Evolutionary conservation across 1,139 yeast genomes (phyloP), one percentile per base, ranked within the genome.

Genomic region (Candida dubliniensis): DNA sequence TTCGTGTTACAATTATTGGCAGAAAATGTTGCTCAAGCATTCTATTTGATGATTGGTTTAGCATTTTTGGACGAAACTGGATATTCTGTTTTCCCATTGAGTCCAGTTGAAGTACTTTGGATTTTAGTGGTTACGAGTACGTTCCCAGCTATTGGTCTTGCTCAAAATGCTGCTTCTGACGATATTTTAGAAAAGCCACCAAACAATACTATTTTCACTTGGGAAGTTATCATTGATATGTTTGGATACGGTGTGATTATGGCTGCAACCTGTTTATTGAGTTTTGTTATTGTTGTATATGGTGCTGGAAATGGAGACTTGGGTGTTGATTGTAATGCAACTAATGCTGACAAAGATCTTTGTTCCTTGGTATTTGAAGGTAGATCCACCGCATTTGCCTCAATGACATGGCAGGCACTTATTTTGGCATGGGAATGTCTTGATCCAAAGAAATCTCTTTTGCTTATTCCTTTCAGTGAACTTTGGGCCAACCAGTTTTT

Each of bases 371-470:
- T 90, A 4, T 88, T 84, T 69, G 74, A 80, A 58, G 91, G 93
- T 4, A 80, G 97, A 59, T 81, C 96, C 2, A 80, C 87, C 2
- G 77, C 95, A 0, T 90, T 90, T 69, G 89, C 87, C 2, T 81
- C 84, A 5, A 84, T 90, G 84, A 89, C 96, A 0, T 90, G 96
- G 96, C 81, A 95, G 67, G 86, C 95, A 2, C 76, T 90, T 49
- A 64, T 89, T 24, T 72, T 88, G 45, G 96, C 96, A 1, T 89
- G 96, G 96, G 96, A 89, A 65, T 90, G 91, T 58, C 76, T 88
- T 47, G 93, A 88, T 60, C 73, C 86, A 64, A 73, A 83, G 49
- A 74, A 83, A 53, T 87, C 96, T 0, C 72, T 89, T 51, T 87
- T 89, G 64, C 67, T 73, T 42, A 85, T 87, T 89, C 88, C 87